Percentiles rank a stretch among this genome's conserved stretches.
phyloP scores from a whole-genome alignment of 768 basidiomycete genomes.

The Lyophyllum shimeji region DNA sequence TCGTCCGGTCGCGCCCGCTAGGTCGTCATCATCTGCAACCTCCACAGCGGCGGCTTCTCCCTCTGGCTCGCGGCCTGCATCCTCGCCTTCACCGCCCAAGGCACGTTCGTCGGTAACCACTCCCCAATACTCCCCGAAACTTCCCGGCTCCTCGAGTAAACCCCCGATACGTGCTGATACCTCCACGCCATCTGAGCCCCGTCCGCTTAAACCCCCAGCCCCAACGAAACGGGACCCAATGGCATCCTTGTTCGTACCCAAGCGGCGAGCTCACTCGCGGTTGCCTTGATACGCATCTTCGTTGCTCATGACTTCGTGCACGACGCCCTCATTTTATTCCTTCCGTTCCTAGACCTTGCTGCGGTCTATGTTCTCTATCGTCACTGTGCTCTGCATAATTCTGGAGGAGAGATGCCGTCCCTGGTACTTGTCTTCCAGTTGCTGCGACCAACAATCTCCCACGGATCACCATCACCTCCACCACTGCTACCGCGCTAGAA shows the following conservation, averaged over 20 bases:
- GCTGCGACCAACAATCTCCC: slow-evolving; percentile 15
- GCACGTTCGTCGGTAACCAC: slow-evolving; percentile 14
- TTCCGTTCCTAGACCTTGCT: background rate
- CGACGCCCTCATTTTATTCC: background rate
- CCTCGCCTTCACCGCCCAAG: slow-evolving; percentile 16
- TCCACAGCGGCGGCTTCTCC: slow-evolving; percentile 6
- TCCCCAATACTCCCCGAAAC: slow-evolving; percentile 11
- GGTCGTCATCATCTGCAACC: slow-evolving; percentile 7
- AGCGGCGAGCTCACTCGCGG: slow-evolving; percentile 65
- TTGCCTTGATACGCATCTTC: slow-evolving; percentile 34
- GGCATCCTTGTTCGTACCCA: slow-evolving; percentile 69
- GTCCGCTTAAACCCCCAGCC: slow-evolving; percentile 35
- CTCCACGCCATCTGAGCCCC: slow-evolving; percentile 23
- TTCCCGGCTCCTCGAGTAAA: slow-evolving; percentile 7
- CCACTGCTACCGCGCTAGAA: background rate
- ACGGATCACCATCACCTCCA: background rate
- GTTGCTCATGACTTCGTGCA: slow-evolving; percentile 1
- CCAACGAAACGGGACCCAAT: slow-evolving; percentile 63
- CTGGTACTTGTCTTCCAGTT: slow-evolving; percentile 12
- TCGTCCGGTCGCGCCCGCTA: slow-evolving; percentile 26
- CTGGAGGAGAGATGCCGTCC: slow-evolving; percentile 2
- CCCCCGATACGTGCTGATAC: slow-evolving; percentile 10
- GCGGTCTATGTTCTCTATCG: background rate
- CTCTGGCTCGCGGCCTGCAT: background rate
- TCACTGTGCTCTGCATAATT: slow-evolving; percentile 11